Evolutionary conservation across 1,284 basidiomycete species (phyloP), one percentile per base, ranked within the genome.

Genomic region (Cutaneotrichosporon sp.): DNA sequence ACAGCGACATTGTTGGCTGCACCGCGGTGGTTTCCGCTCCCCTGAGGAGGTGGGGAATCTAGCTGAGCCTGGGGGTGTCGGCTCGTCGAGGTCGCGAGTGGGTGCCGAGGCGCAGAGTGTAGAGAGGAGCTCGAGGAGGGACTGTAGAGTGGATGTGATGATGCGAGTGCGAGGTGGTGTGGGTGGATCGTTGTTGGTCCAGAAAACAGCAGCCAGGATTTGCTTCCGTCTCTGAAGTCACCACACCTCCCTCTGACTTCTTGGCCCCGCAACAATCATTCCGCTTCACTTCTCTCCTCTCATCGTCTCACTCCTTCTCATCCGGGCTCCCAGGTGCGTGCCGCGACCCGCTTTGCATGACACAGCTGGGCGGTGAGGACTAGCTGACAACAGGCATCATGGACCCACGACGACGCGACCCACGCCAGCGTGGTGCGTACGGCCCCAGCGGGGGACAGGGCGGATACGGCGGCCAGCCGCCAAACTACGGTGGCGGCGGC

Each of bases 1-100:
- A 77, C 31, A 63, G 42, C 53, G 65, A 66, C 65, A 66, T 67
- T 54, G 25, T 36, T 36, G 18, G 46, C 43, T 46, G 36, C 24
- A 27, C 36, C n/a, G 27, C 24, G 45, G 46, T 20, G 34, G n/a
- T 20, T 47, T 60, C 51, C 51, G 51, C 51, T 53, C 51, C 51
- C 51, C 51, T 14, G 14, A n/a, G 25, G 52, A 20, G 31, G 14
- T 29, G 18, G 16, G 38, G 18, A 18, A 18, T 42, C 18, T 42
- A n/a, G 38, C 38, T 42, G 38, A n/a, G 18, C 38, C 18, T 14
- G 7, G 18, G 18, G 18, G 38, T 18, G 16, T 18, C 18, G 38
- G 38, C 7, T n/a, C 38, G 16, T 42, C 18, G 25, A 24, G 18
- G 47, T 25, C 14, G 11, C 18, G 27, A 50, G 47, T 46, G 45